These are phyloP conservation scores for Fragilariopsis cylindrus DNA, from an alignment of 108 stramenopile species.

Conservation along the genomic window DNA sequence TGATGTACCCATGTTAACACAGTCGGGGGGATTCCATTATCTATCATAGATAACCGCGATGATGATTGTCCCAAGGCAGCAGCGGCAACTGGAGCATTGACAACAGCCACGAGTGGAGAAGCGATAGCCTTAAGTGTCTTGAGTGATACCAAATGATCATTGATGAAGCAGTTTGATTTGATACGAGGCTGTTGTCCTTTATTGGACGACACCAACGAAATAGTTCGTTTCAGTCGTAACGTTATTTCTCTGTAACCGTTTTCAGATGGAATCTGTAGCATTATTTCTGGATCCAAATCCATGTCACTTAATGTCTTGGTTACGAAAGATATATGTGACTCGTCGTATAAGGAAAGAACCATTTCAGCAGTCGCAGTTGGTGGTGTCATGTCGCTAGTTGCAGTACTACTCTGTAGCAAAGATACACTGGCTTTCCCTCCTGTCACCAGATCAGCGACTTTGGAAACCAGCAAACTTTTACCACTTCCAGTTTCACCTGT, in stretches of 20 bases:
- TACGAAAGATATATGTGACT: constrained; percentile 46
- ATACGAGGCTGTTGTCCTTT: constrained; percentile 34
- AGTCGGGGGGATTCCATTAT: constrained; percentile 46
- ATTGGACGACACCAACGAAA: neutral
- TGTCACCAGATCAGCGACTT: constrained; percentile 55
- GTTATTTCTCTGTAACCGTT: neutral
- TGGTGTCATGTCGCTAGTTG: neutral
- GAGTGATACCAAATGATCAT: constrained; percentile 54
- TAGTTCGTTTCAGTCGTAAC: neutral
- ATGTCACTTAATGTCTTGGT: constrained; percentile 23
- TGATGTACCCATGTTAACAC: constrained; percentile 27
- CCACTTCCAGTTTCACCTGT: constrained; percentile 71
- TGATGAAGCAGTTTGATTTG: constrained; percentile 69
- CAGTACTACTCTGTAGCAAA: constrained; percentile 20
- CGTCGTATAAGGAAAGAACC: constrained; percentile 38
- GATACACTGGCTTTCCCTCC: constrained; percentile 61
- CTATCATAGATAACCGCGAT: constrained; percentile 61
- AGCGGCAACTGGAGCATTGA: constrained; percentile 71
- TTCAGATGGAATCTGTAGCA: constrained; percentile 18
- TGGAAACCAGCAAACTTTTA: constrained; percentile 70
- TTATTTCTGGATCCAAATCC: constrained; percentile 40
- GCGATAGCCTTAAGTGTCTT: constrained; percentile 55
- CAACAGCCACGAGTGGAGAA: constrained; percentile 59
- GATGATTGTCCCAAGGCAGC: constrained; percentile 47
- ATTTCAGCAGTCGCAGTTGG: constrained; percentile 28